Base-by-base conservation (phyloP, 805 yeast genomes). In the Diddensiella santjacobensis region DNA sequence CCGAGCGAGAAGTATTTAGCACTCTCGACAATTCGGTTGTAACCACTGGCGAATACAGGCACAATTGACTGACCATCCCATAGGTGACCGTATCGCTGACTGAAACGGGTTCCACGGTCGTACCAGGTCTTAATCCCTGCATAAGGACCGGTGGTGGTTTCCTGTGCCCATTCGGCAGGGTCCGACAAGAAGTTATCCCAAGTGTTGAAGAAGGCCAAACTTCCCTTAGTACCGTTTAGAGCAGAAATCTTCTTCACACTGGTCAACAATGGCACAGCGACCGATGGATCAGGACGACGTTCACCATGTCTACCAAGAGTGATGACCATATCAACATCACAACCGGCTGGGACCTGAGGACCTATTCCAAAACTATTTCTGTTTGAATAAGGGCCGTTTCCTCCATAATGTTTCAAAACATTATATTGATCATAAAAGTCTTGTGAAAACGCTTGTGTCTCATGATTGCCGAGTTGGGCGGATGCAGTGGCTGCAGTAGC, bases 1-100 rank as follows among this genome's bases (percentile, higher is more conserved):
- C 87, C 88, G 54, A 75, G 67, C 6, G 82, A 79, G 59, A 81
- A 82, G 57, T 70, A 67, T 22, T 69, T 62, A 4, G 84, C 77
- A 33, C 84, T 76, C 50, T 74, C 78, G 50, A 73, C 71, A 26
- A 78, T 77, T 52, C 88, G 71, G 50, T 74, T 72, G 40, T 77
- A 74, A 43, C 77, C 77, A 11, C 83, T 74, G 3, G 80, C 61
- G 59, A 80, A 83, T 30, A 83, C 68, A 4, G 78, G 80, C 23
- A 80, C 61, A 3, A 58, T 49, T 2, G 66, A 40, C 24, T 61
- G 59, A 2, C 59, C 61, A 36, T 69, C 62, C 60, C 69, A 74
- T 41, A 83, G 69, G 42, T 70, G 63, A 15, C 71, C 67, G 62
- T 83, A 83, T 44, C 72, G 72, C 4, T 67, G 51, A 58, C 81